Percentiles rank a stretch among this genome's conserved stretches.
Conservation (phyloP, 176 grass and related monocot species). For the sorghum (Sorghum bicolor) region DNA sequence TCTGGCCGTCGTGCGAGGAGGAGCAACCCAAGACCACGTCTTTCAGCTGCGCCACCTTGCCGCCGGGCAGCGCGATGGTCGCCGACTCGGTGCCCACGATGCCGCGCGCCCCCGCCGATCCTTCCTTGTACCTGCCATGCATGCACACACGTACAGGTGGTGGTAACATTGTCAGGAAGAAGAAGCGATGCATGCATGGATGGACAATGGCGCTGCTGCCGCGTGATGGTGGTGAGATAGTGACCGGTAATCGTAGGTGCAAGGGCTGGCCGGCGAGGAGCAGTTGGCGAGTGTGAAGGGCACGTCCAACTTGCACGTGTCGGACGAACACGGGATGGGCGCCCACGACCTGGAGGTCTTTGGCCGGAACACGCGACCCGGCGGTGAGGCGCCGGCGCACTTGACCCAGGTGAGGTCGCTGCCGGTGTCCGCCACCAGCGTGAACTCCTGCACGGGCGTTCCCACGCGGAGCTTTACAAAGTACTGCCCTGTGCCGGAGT, state of each 20-base stretch:
- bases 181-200: background rate
- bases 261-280: slow-evolving; percentile 29
- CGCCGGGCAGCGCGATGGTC: slow-evolving; percentile 45
- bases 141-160: background rate
- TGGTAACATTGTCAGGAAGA: too few species aligned
- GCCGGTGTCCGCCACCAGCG: slow-evolving; percentile 77
- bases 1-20: slow-evolving; percentile 42
- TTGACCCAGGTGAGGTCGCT: slow-evolving; percentile 98
- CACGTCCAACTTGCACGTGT: slow-evolving; percentile 45
- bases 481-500: slow-evolving; percentile 63
- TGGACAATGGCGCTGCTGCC: too few species aligned
- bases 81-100: slow-evolving; percentile 67
- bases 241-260: slow-evolving; percentile 57
- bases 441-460: slow-evolving; percentile 65
- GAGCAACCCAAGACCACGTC: slow-evolving; percentile 74
- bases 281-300: slow-evolving; percentile 61
- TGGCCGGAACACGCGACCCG: slow-evolving; percentile 26
- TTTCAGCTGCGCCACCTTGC: slow-evolving; percentile 35
- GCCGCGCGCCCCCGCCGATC: slow-evolving; percentile 48
- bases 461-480: slow-evolving; percentile 68
- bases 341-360: slow-evolving; percentile 31
- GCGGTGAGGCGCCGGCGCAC: slow-evolving; percentile 18
- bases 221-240: background rate
- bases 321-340: slow-evolving; percentile 45
- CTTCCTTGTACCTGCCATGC: slow-evolving; percentile 66